These are phyloP conservation scores for Phytophthora tentaculata DNA, from an alignment of 352 stramenopile species.

Conservation along the genomic window DNA sequence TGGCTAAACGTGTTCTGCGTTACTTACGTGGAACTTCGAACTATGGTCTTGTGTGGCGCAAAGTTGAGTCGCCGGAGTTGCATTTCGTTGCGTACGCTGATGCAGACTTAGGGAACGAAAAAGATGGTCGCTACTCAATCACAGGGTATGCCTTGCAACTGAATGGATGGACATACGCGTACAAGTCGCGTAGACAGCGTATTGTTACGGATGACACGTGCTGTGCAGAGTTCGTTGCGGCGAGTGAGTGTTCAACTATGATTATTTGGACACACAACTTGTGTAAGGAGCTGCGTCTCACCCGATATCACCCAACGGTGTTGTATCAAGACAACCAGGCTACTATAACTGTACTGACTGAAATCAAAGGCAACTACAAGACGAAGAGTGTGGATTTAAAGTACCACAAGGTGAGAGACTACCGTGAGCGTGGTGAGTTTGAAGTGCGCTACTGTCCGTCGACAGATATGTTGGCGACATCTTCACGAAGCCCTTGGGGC, in stretches of 20 bases:
- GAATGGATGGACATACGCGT: neutral
- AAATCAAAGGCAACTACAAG: too few species aligned
- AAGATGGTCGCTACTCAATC: neutral
- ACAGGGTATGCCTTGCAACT: neutral
- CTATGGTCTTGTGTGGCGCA: neutral
- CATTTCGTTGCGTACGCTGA: neutral
- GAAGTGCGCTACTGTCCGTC: too few species aligned
- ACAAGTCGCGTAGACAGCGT: neutral
- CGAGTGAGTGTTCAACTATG: neutral
- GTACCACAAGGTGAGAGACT: too few species aligned
- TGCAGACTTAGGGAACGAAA: neutral
- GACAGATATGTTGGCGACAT: too few species aligned
- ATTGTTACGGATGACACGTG: neutral
- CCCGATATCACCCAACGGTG: neutral
- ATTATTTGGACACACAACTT: neutral
- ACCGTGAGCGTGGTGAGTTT: too few species aligned
- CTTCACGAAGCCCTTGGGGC: too few species aligned
- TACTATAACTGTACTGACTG: too few species aligned
- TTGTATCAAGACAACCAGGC: neutral
- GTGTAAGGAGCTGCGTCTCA: neutral
- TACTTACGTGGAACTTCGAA: neutral
- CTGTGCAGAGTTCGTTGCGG: neutral
- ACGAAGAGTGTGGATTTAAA: too few species aligned
- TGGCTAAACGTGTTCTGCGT: neutral
- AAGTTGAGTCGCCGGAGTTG: neutral